Base-by-base conservation (phyloP, 2,329 filamentous ascomycete genomes). In the Sordariomycetes sp. region DNA sequence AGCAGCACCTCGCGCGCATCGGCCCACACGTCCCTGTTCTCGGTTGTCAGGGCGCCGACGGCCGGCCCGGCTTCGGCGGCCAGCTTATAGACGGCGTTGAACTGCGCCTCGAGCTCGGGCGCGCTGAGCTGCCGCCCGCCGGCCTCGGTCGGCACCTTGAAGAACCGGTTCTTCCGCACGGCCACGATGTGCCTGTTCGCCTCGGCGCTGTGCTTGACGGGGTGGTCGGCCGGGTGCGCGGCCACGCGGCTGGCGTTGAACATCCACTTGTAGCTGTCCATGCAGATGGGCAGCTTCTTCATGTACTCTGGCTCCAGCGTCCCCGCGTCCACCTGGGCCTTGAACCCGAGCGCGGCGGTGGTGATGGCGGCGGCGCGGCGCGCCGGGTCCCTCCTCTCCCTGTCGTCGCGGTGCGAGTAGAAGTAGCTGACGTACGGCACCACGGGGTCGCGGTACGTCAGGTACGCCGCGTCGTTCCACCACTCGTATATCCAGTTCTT, bases 391-490 rank as follows among this genome's bases (percentile, higher is more conserved):
- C 91, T 86, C 64, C 93, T 85, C 69, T 86, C 82, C 65, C 90
- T 86, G 74, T 99, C 95, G 73, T 99, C 94, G 64, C 90, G 85
- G 77, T 97, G 93, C 58, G 92, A 97, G 79, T 99, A 99, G 78
- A 99, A 99, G 82, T 99, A 99, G 74, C 90, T 96, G 68, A 99
- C 94, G 70, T 97, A 99, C 61, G 94, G 94, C 20, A 97, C 89
- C 53, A 99, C 90, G 12, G 94, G 94, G 71, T 97, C 94, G 64
- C 93, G 88, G 78, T 97, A 97, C 63, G 76, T 81, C 63, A 99
- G 84, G 75, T 99, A 99, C 60, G 94, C 94, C 4, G 86, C 84
- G 57, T 96, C 85, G 72, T 99, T 97, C 94, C 94, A 99, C 94
- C 94, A 99, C 65, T 99, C 93, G 65, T 88, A 86, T 59, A 99